These are phyloP conservation scores for Saccharomycopsis crataegensis DNA, from an alignment of 1,139 yeast genomes.

Conservation along the genomic window DNA sequence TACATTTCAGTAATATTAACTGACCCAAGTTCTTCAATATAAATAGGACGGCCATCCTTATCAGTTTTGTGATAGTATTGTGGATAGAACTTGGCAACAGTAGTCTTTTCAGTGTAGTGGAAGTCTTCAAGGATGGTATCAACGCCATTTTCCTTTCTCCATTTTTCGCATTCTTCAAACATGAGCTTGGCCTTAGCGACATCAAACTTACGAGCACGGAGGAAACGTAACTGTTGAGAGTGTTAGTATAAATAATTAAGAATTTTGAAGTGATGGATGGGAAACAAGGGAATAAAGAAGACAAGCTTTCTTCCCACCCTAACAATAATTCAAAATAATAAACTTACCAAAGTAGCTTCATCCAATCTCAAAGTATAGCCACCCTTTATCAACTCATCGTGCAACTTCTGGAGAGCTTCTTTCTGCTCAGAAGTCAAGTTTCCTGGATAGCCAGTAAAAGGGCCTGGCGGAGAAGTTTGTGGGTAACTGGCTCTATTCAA, in stretches of 20 bases:
- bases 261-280: background rate
- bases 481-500: slow-evolving; percentile 18
- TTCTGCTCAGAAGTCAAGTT: slow-evolving; percentile 65
- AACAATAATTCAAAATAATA: background rate
- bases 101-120: slow-evolving; percentile 82
- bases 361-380: slow-evolving; percentile 76
- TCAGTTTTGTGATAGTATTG: slow-evolving; percentile 97
- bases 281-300: background rate
- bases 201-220: slow-evolving; percentile 94
- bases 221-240: slow-evolving; percentile 51
- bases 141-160: slow-evolving; percentile 85
- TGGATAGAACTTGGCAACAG: slow-evolving; percentile 86
- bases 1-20: slow-evolving; percentile 88
- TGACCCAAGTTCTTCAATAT: slow-evolving; percentile 86
- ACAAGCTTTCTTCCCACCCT: background rate
- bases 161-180: slow-evolving; percentile 82
- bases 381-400: slow-evolving; percentile 46
- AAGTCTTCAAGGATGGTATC: slow-evolving; percentile 82
- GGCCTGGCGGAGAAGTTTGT: slow-evolving; percentile 15
- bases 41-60: slow-evolving; percentile 93
- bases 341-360: slow-evolving; percentile 61
- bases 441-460: slow-evolving; percentile 66
- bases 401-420: slow-evolving; percentile 49
- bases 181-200: slow-evolving; percentile 68
- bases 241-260: background rate